Percentiles rank a stretch among this genome's conserved stretches.
These are phyloP conservation scores for Cordyceps pruinosa DNA, from an alignment of 2,329 filamentous ascomycete species.

Conservation along the genomic window DNA sequence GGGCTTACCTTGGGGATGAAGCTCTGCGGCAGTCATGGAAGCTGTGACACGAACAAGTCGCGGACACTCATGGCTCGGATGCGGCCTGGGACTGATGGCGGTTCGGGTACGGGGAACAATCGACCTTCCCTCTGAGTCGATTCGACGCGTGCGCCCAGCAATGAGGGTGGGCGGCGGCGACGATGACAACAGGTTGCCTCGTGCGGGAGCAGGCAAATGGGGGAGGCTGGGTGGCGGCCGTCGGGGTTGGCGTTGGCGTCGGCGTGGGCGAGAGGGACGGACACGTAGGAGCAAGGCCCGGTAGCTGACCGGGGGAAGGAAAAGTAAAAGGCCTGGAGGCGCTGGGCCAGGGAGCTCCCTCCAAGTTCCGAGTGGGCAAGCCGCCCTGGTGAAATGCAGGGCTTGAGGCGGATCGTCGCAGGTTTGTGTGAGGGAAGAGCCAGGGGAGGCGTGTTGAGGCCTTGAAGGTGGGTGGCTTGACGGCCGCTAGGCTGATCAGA, in stretches of 20 bases:
- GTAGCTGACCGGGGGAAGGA: neutral
- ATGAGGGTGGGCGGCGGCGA: neutral
- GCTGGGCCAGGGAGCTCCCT: neutral
- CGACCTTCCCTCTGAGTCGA: neutral
- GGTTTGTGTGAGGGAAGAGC: neutral
- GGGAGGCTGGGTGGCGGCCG: constrained; percentile 2
- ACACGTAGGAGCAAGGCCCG: neutral
- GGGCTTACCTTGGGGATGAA: constrained; percentile 6
- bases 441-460: neutral
- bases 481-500: neutral
- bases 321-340: neutral
- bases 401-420: constrained; percentile 6
- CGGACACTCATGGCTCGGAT: constrained; percentile 6
- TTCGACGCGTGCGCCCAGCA: neutral
- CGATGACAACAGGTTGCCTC: neutral
- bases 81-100: neutral
- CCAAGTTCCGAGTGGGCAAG: neutral
- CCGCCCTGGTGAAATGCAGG: neutral
- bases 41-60: neutral
- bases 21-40: constrained; percentile 10
- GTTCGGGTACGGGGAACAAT: neutral
- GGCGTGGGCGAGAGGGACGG: neutral
- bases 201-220: neutral
- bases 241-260: neutral
- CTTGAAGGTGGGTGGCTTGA: neutral